Conservation (phyloP, 768 basidiomycete species). For the Xerocomus potaroensis region DNA sequence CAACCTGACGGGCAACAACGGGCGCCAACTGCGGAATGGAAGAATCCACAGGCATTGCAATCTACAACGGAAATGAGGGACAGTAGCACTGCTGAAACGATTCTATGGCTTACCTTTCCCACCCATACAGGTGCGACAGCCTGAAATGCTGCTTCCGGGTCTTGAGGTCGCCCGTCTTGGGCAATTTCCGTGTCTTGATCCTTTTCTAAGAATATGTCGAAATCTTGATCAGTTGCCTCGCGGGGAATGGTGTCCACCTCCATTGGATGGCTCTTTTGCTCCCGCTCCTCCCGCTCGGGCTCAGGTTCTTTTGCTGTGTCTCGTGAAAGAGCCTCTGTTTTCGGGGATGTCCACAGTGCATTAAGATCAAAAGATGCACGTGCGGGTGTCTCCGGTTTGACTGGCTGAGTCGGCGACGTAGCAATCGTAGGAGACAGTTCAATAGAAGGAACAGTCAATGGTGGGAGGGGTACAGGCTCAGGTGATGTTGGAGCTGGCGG, state of each 20-base stretch:
- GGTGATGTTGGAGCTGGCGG: not conserved
- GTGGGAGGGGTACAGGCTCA: constrained; percentile 1
- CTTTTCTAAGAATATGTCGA: constrained; percentile 80
- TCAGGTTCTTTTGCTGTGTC: constrained; percentile 23
- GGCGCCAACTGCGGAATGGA: constrained; percentile 61
- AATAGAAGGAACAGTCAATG: constrained; percentile 37
- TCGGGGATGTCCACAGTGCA: constrained; percentile 63
- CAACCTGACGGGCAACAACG: constrained; percentile 73
- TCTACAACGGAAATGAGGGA: constrained; percentile 38
- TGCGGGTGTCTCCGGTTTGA: constrained; percentile 42
- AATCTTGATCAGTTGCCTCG: constrained; percentile 72
- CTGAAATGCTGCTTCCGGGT: constrained; percentile 49
- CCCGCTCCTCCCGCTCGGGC: constrained; percentile 27
- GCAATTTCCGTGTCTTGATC: constrained; percentile 37
- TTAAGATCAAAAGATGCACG: constrained; percentile 67
- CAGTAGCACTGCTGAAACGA: constrained; percentile 1
- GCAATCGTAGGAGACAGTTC: constrained; percentile 23
- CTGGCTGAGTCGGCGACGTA: constrained; percentile 17
- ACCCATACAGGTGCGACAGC: constrained; percentile 63
- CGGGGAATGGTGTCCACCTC: constrained; percentile 35
- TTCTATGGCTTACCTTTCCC: constrained; percentile 54
- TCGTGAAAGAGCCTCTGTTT: constrained; percentile 22
- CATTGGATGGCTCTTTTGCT: constrained; percentile 41
- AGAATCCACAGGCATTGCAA: constrained; percentile 78
- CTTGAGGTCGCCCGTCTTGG: constrained; percentile 29